A percentile compares a stretch with the other conserved stretches of the same genome.
Conservation (phyloP, 1,284 basidiomycete species). For the Takashimella koratensis region DNA sequence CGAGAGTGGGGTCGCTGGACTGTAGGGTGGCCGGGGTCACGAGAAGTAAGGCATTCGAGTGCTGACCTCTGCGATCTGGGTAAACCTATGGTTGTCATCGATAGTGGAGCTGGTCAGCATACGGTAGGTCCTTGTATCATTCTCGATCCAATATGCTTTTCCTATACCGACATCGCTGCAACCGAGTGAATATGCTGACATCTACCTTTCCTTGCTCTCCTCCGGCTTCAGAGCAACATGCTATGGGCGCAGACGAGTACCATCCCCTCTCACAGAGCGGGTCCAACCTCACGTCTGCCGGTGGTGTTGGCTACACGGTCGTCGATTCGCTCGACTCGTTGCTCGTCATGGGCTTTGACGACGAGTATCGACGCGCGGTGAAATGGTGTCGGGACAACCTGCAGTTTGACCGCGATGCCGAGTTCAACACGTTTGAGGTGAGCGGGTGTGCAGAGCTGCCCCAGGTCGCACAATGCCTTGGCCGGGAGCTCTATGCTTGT, state of each 20-base stretch:
- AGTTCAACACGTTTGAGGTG: slow-evolving; percentile 90
- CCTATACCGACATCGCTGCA: no score
- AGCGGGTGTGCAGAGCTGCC: no score
- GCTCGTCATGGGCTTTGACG: slow-evolving; percentile 73
- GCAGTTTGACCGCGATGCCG: slow-evolving; percentile 71
- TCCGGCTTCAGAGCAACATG: slow-evolving; percentile 62
- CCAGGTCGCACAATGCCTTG: no score
- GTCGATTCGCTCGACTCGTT: slow-evolving; percentile 82
- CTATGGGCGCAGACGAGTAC: slow-evolving; percentile 81
- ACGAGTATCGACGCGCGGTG: slow-evolving; percentile 73
- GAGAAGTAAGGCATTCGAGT: no score
- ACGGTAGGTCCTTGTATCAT: slow-evolving; percentile 55
- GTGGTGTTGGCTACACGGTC: slow-evolving; percentile 81
- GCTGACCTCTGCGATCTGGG: no score
- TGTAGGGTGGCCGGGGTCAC: no score
- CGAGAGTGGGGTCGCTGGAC: background rate
- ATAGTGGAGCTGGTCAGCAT: slow-evolving; percentile 74
- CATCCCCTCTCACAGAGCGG: slow-evolving; percentile 74
- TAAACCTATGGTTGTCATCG: background rate
- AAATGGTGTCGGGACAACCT: slow-evolving; percentile 71
- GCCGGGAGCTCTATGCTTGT: background rate
- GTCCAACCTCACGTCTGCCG: slow-evolving; percentile 66
- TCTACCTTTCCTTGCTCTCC: no score
- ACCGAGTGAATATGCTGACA: no score
- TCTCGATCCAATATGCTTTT: no score